Percentiles rank a stretch among this genome's conserved stretches.
Conservation (phyloP, 306 rosid genomes). For the Corylus americana region DNA sequence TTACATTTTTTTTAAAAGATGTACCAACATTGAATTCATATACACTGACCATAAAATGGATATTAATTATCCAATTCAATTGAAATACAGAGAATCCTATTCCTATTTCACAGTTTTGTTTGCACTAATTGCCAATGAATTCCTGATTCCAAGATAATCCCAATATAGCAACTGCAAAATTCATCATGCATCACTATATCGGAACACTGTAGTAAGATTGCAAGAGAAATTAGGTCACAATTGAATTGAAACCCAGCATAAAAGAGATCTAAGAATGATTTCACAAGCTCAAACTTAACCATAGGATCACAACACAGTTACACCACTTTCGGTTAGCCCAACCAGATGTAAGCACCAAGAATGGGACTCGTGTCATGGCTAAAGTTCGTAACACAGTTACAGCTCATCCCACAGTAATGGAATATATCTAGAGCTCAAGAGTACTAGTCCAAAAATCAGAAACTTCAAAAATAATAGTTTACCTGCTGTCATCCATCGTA, state of each 20-base stretch:
- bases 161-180: background rate
- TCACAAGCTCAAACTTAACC: background rate
- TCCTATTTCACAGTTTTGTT: background rate
- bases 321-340: too few relatives aligned
- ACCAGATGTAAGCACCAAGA: too few relatives aligned
- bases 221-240: background rate
- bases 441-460: background rate
- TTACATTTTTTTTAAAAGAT: too few relatives aligned
- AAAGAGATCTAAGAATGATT: background rate
- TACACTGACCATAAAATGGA: too few relatives aligned
- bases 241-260: background rate
- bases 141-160: background rate
- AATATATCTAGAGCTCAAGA: background rate
- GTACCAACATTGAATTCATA: too few relatives aligned
- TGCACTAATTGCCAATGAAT: background rate
- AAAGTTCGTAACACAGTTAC: constrained; percentile 9
- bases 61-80: too few relatives aligned
- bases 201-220: background rate
- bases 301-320: background rate
- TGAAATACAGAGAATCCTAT: too few relatives aligned
- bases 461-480: constrained; percentile 14
- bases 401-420: constrained; percentile 1
- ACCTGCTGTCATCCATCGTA: constrained; percentile 96
- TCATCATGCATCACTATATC: background rate
- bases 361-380: background rate